Evolutionary conservation across 2,329 filamentous ascomycete genomes (phyloP), one percentile per base, ranked within the genome.

Genomic region (Niveomyces coronatus): DNA sequence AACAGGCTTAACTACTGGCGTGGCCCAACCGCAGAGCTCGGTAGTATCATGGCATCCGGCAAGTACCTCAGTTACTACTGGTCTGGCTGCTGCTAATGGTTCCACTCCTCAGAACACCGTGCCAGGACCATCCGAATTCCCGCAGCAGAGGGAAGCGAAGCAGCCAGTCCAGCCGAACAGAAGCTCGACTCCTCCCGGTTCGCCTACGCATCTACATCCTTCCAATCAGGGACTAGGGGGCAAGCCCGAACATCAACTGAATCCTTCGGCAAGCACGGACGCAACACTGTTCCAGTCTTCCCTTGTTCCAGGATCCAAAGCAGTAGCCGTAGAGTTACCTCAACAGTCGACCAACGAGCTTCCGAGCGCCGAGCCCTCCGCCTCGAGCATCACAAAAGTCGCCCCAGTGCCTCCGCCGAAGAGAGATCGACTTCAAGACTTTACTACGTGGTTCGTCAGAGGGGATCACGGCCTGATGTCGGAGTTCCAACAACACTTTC

Each of bases 401-500:
- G 32, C 42, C 2, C 38, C 39, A n/a, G 35, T 41, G 2, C 44
- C 47, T 7, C 40, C 48, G 15, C 28, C 16, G 26, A 15, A 19
- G 16, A 51, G 56, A 17, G 68, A 75, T 41, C 48, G 58, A 3
- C 60, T 76, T 47, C 64, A 54, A 6, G 62, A 68, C 33, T 67
- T 77, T 20, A 63, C 69, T 0, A 62, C 59, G 18, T 78, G 74
- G 74, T 69, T 68, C 38, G 68, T 75, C 4, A 53, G 56, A 10
- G 74, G 67, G 22, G 74, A 78, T 40, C 53, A 58, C 13, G 74
- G 74, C 1, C 49, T 77, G 7, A 49, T 77, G 49, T 59, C 69
- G 6, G 62, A 72, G 10, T 70, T 77, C 29, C 53, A 67, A 38
- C 54, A 63, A 10, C 61, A 61, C 26, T 58, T 64, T 14, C 47